phyloP scores from a whole-genome alignment of 345 rosid genomes.

The Conringia planisiliqua region DNA sequence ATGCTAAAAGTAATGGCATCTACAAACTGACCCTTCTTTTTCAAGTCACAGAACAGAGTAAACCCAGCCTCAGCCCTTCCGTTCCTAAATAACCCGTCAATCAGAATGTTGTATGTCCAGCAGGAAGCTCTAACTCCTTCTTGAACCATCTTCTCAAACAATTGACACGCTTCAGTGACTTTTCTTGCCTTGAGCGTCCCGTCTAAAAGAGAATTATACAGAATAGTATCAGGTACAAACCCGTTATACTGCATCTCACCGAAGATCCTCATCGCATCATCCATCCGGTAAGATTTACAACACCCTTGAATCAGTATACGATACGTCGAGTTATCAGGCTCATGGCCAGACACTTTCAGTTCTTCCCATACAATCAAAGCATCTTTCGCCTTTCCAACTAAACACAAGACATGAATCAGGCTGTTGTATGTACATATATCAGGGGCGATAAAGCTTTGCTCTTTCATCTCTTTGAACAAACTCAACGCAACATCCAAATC shows the following conservation, averaged over 20 bases:
- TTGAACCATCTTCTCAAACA: conserved; percentile 86
- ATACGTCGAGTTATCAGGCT: conserved; percentile 75
- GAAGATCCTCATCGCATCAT: conserved; percentile 63
- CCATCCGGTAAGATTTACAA: conserved; percentile 56
- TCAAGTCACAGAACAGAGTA: conserved; percentile 74
- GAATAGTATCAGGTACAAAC: conserved; percentile 51
- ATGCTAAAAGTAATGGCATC: conserved; percentile 82
- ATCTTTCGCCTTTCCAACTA: conserved; percentile 70
- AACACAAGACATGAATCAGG: conserved; percentile 69
- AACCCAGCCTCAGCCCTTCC: conserved; percentile 80
- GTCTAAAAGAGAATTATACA: conserved; percentile 70
- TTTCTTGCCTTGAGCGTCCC: conserved; percentile 85
- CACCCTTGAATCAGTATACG: conserved; percentile 77
- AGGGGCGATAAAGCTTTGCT: conserved; percentile 47
- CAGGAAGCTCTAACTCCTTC: conserved; percentile 77
- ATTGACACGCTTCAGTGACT: conserved; percentile 69
- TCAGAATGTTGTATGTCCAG: conserved; percentile 85
- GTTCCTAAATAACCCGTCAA: conserved; percentile 78
- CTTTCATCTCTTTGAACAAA: conserved; percentile 82
- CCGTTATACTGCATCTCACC: conserved; percentile 77
- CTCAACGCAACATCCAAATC: conserved; percentile 58
- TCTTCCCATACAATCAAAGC: conserved; percentile 72
- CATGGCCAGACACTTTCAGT: conserved; percentile 74
- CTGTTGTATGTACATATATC: conserved; percentile 91
- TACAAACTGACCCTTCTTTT: conserved; percentile 88